Conservation (phyloP, 2,329 filamentous ascomycete genomes). For the Sporothrix globosa region DNA sequence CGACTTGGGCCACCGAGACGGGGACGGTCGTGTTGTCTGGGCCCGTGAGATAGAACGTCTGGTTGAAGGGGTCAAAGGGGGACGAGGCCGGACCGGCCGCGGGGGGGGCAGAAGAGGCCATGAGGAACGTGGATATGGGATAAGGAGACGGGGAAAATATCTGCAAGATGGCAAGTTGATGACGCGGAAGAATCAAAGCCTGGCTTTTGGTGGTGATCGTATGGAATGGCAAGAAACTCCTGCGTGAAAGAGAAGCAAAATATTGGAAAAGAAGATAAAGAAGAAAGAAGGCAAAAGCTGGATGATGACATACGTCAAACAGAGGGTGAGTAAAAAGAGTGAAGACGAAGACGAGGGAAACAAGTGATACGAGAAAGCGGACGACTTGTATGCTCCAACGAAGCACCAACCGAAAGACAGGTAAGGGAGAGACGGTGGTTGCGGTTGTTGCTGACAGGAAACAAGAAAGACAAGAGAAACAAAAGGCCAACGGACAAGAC, state of each 20-base stretch:
- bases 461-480: slow-evolving; percentile 2
- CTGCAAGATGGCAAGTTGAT: neutral
- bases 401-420: neutral
- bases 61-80: slow-evolving; percentile 28
- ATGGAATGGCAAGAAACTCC: neutral
- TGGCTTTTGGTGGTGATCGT: neutral
- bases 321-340: neutral
- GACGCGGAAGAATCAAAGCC: neutral
- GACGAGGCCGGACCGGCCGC: neutral
- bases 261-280: neutral
- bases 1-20: slow-evolving; percentile 33
- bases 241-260: neutral
- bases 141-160: neutral
- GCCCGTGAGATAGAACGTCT: slow-evolving; percentile 34
- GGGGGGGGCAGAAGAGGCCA: neutral
- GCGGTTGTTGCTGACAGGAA: neutral
- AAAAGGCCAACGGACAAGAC: neutral
- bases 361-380: neutral
- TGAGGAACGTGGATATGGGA: neutral
- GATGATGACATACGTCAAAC: neutral
- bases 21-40: slow-evolving; percentile 23
- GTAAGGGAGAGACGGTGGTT: slow-evolving; percentile 23
- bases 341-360: neutral
- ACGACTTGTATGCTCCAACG: slow-evolving; percentile 21
- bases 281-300: neutral